These are phyloP conservation scores for Geranium incanum DNA, from an alignment of 441 rosid genomes.

Conservation along the genomic window DNA sequence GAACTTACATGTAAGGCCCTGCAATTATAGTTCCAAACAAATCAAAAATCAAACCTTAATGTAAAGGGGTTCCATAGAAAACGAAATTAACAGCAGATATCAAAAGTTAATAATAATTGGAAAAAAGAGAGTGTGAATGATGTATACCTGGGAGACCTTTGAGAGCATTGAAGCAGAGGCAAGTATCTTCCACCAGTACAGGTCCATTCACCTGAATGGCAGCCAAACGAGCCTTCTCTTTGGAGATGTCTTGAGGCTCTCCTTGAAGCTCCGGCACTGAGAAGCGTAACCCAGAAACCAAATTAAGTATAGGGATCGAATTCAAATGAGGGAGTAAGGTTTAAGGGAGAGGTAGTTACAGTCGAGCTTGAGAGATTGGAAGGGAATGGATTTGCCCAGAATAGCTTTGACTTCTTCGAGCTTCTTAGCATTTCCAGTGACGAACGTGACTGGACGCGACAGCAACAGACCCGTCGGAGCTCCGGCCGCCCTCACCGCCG, in stretches of 20 bases:
- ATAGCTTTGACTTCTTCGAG: constrained; percentile 90
- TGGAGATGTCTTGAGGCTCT: too few species aligned
- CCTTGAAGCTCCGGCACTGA: too few species aligned
- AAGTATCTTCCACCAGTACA: constrained; percentile 90
- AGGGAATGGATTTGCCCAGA: too few species aligned
- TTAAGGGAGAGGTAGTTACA: constrained; percentile 27
- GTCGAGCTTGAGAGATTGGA: constrained; percentile 59
- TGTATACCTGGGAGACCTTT: too few species aligned
- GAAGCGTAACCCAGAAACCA: background rate
- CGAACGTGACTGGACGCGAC: too few species aligned
- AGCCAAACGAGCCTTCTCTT: too few species aligned
- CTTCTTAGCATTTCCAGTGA: constrained; percentile 81
- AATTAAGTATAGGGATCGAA: background rate
- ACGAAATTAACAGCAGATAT: background rate
- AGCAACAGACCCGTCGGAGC: too few species aligned
- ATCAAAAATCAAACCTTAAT: background rate
- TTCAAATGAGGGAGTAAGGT: too few species aligned
- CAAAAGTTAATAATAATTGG: background rate
- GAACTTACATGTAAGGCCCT: constrained; percentile 94
- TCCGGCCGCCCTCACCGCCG: too few species aligned
- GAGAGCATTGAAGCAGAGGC: constrained; percentile 40
- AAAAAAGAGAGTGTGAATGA: background rate
- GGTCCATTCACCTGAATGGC: constrained; percentile 52
- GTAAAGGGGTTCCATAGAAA: background rate
- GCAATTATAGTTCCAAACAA: constrained; percentile 29